These are phyloP conservation scores for Apostasia ramifera DNA, from an alignment of 106 monocot species.

Conservation along the genomic window DNA sequence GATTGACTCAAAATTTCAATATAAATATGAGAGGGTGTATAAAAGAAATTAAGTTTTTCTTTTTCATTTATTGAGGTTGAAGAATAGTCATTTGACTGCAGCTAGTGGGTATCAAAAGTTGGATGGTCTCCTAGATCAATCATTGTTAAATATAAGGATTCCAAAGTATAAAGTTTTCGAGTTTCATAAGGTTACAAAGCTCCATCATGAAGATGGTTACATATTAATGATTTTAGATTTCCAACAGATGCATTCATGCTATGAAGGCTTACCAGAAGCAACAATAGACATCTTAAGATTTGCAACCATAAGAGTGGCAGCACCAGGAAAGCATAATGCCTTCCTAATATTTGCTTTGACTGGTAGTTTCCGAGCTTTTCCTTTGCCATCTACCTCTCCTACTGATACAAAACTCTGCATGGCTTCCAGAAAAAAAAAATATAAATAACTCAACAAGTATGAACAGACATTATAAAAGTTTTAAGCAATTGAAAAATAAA, in stretches of 20 bases:
- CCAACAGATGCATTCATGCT: slow-evolving; percentile 2
- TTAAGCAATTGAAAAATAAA: background rate
- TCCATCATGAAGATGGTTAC: background rate
- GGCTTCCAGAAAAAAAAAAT: background rate
- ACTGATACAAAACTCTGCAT: slow-evolving; percentile 70
- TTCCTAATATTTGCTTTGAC: slow-evolving; percentile 65
- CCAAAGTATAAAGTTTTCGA: background rate
- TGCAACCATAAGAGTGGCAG: slow-evolving; percentile 80
- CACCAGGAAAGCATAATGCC: slow-evolving; percentile 78
- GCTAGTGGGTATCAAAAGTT: background rate
- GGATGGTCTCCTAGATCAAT: background rate
- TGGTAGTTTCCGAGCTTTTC: slow-evolving; percentile 51
- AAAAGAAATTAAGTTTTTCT: background rate
- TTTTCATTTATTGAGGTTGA: slow-evolving; percentile 1
- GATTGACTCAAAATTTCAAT: background rate
- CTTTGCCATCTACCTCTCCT: slow-evolving; percentile 64
- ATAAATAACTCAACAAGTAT: background rate
- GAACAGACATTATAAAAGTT: background rate
- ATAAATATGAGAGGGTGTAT: background rate
- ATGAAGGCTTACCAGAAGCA: slow-evolving; percentile 2
- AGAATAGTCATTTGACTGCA: background rate
- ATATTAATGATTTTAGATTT: slow-evolving; percentile 5
- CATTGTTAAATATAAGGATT: background rate
- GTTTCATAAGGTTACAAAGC: slow-evolving; percentile 6
- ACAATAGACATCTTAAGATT: slow-evolving; percentile 31